Evolutionary conservation across 768 basidiomycete species (phyloP), one percentile per base, ranked within the genome.

Genomic region (Rickenella mellea): DNA sequence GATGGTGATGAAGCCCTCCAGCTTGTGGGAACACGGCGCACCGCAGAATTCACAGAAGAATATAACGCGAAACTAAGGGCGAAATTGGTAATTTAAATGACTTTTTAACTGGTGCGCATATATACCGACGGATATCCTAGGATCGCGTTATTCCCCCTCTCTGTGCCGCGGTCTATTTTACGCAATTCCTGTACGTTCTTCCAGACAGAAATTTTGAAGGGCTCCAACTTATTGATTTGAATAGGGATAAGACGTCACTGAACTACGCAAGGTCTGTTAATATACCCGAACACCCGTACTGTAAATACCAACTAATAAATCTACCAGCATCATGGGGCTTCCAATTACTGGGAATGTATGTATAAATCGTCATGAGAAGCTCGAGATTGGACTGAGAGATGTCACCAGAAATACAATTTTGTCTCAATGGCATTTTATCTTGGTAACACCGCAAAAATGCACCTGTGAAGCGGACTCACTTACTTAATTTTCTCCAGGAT

Each of bases 91-190:
- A 11, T 67, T 49, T 15, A 5, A 11, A 25, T 37, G 11, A 10
- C 24, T 17, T 10, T 14, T 27, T 35, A 35, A 17, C 17, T 10
- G 6, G 3, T 12, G 0, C 29, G 15, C 14, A 10, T 22, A 6
- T 20, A 9, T 14, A 20, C 35, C 12, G 6, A 6, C 11, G 20
- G 20, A 21, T 28, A 21, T n/a, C 11, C 2, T 41, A 75, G 74
- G 76, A 78, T 51, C 40, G 61, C 2, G 47, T 74, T 31, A 76
- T 78, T 36, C 71, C 73, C 1, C 69, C 76, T 3, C 56, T 78
- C 11, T 73, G 72, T 48, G 77, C 78, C 1, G 74, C 76, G 2
- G 78, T 81, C 10, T 82, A 80, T 56, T 82, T 82, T 53, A 76
- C 74, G 1, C 77, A 82, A 50, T 81, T 73, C 49, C 53, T 81